phyloP scores from a whole-genome alignment of 164 flowering plant species.

The Macadamia tetraphylla region DNA sequence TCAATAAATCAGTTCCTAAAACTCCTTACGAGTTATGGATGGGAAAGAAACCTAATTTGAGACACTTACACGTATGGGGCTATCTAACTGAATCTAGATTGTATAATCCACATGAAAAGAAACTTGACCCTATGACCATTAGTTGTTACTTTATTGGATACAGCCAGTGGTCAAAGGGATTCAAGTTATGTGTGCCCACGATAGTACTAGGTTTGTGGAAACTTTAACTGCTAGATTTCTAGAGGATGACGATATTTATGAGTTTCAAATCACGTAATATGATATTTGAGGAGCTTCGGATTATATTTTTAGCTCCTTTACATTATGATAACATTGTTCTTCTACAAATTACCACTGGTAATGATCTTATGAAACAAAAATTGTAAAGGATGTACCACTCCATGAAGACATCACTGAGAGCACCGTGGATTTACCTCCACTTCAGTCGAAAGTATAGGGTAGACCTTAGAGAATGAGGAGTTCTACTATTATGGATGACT shows the following conservation, averaged over 20 bases:
- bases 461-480: background rate
- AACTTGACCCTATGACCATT: background rate
- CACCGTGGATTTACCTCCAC: background rate
- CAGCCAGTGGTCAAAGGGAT: background rate
- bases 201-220: background rate
- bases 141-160: background rate
- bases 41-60: background rate
- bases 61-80: background rate
- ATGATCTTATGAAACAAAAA: background rate
- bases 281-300: background rate
- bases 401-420: background rate
- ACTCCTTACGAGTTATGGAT: background rate
- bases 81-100: background rate
- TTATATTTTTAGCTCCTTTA: too few species aligned
- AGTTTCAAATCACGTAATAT: too few species aligned
- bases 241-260: too few species aligned
- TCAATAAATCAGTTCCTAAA: background rate
- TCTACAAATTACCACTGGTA: too few species aligned
- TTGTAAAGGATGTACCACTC: background rate
- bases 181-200: background rate
- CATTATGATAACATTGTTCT: too few species aligned
- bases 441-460: too few species aligned
- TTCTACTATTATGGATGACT: background rate
- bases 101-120: background rate
- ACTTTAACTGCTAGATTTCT: background rate